A percentile compares a stretch with the other conserved stretches of the same genome.
phyloP scores from a whole-genome alignment of 805 yeast genomes.

The Saccharomycopsis capsularis region DNA sequence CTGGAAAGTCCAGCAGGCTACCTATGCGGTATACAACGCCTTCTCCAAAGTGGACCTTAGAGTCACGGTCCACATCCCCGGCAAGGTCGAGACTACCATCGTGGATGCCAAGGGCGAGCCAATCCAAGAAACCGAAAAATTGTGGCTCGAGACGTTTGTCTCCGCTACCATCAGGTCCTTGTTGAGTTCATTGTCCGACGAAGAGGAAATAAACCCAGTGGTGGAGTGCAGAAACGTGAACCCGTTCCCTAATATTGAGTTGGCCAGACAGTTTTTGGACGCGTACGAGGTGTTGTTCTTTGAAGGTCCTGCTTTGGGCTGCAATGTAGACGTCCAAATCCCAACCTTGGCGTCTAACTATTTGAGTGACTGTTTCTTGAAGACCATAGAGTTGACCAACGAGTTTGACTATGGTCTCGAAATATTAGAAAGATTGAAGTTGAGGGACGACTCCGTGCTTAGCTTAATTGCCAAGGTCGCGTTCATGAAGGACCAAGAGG shows the following conservation, averaged over 20 bases:
- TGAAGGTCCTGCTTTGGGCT: slow-evolving; percentile 63
- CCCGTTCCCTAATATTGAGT: slow-evolving; percentile 51
- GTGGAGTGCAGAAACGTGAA: slow-evolving; percentile 81
- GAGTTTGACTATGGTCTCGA: slow-evolving; percentile 54
- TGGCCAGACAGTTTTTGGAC: slow-evolving; percentile 47
- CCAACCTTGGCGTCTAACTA: slow-evolving; percentile 61
- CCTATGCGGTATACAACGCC: slow-evolving; percentile 59
- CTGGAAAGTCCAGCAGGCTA: slow-evolving; percentile 65
- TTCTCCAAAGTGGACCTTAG: slow-evolving; percentile 60
- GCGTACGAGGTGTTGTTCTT: slow-evolving; percentile 62
- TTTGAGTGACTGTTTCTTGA: slow-evolving; percentile 67
- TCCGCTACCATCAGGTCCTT: slow-evolving; percentile 71
- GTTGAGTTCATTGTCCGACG: slow-evolving; percentile 44
- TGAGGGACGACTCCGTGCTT: slow-evolving; percentile 49
- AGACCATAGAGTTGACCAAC: slow-evolving; percentile 58
- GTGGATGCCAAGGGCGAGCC: slow-evolving; percentile 44
- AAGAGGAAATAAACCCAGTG: slow-evolving; percentile 62
- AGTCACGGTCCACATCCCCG: slow-evolving; percentile 70
- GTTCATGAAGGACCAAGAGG: slow-evolving; percentile 50
- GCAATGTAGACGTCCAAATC: slow-evolving; percentile 58
- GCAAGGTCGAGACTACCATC: slow-evolving; percentile 54
- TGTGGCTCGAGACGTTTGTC: slow-evolving; percentile 49
- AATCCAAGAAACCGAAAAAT: slow-evolving; percentile 40
- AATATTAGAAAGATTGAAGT: slow-evolving; percentile 46
- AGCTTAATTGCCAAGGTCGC: slow-evolving; percentile 49